phyloP scores from a whole-genome alignment of 768 basidiomycete species.

The Auricularia cornea region DNA sequence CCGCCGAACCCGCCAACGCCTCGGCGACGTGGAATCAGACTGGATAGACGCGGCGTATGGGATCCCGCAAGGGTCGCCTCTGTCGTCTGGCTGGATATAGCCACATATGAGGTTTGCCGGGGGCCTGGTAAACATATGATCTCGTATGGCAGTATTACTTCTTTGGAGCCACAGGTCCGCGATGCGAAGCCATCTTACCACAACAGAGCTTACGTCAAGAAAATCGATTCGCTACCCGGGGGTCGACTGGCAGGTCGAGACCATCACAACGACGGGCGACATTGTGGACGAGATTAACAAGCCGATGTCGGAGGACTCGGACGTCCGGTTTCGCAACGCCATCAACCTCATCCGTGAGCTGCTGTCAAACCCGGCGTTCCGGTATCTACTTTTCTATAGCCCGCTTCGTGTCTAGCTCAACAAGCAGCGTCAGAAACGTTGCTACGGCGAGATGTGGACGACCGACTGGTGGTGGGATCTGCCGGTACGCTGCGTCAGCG shows the following conservation, averaged over 20 bases:
- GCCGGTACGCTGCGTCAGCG: slow-evolving; percentile 21
- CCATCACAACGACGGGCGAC: not conserved
- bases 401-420: slow-evolving; percentile 20
- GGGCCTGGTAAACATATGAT: too few relatives aligned
- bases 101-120: too few relatives aligned
- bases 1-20: not conserved
- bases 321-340: slow-evolving; percentile 18
- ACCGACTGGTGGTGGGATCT: slow-evolving; percentile 29
- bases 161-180: slow-evolving; percentile 12
- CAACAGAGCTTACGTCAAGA: slow-evolving; percentile 17
- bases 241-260: slow-evolving; percentile 13
- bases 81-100: too few relatives aligned
- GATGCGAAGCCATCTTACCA: slow-evolving; percentile 17
- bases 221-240: slow-evolving; percentile 22
- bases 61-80: slow-evolving; percentile 8
- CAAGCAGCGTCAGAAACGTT: slow-evolving; percentile 9
- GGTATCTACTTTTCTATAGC: slow-evolving; percentile 20
- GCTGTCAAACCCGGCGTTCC: slow-evolving; percentile 21
- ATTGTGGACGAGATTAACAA: not conserved
- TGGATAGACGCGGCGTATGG: slow-evolving; percentile 2
- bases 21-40: slow-evolving; percentile 3
- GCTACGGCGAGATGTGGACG: slow-evolving; percentile 32
- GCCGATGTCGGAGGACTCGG: slow-evolving; percentile 3
- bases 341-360: slow-evolving; percentile 21
- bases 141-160: too few relatives aligned